Percentiles rank a stretch among this genome's conserved stretches.
These are phyloP conservation scores for Rhizophora mangle DNA, from an alignment of 345 rosid species.

Conservation along the genomic window DNA sequence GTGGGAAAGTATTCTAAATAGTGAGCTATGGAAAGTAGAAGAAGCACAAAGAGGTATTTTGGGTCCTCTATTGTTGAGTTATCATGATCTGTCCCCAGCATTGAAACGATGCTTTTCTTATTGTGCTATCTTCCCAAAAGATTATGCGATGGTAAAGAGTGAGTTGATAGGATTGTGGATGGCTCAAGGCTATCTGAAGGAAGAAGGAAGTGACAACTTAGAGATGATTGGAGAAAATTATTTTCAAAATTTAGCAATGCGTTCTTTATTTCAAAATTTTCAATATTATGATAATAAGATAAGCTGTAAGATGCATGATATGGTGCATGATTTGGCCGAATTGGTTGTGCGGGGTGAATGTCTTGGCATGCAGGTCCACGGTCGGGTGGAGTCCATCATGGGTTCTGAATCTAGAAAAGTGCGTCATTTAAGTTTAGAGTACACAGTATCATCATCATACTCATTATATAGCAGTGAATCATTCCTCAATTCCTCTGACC, in stretches of 20 bases:
- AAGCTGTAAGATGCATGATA: not conserved
- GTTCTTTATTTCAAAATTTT: not conserved
- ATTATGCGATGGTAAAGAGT: no score
- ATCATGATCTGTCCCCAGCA: no score
- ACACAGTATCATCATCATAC: not conserved
- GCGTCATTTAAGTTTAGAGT: not conserved
- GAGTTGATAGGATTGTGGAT: no score
- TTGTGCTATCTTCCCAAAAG: no score
- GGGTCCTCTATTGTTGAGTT: no score
- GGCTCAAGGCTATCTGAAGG: no score
- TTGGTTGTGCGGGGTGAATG: not conserved
- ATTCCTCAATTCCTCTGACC: not conserved
- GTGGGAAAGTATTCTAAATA: not conserved
- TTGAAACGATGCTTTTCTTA: no score
- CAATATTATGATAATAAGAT: no score
- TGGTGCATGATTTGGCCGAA: not conserved
- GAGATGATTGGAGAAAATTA: not conserved
- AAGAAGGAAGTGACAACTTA: no score
- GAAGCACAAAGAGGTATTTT: not conserved
- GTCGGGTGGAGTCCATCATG: no score
- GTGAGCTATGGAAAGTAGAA: not conserved
- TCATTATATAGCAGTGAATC: not conserved
- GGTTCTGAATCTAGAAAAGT: not conserved
- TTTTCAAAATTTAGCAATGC: not conserved
- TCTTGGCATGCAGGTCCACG: not conserved